Evolutionary conservation across 1,284 basidiomycete species (phyloP).

Genomic region (Salmacisia buchloeana): DNA sequence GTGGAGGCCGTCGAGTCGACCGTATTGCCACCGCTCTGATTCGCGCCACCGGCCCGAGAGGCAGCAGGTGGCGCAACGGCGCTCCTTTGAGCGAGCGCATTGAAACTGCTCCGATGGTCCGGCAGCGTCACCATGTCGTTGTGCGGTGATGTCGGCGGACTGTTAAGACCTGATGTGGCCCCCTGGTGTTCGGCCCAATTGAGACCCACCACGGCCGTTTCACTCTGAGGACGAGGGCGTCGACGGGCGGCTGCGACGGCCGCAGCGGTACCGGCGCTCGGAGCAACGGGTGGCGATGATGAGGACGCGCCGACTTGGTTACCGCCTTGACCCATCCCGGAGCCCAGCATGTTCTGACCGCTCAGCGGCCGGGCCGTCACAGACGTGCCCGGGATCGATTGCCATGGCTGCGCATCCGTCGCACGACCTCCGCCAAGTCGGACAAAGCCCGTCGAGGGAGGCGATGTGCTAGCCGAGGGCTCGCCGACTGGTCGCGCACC

Average conservation of each 20-base stretch:
- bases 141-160: background rate
- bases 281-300: background rate
- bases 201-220: background rate
- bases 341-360: too few species aligned
- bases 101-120: background rate
- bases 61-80: background rate
- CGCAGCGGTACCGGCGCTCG: background rate
- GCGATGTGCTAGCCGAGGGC: constrained; percentile 21
- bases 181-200: background rate
- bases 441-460: constrained; percentile 27
- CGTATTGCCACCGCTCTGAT: too few species aligned
- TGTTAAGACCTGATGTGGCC: background rate
- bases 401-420: constrained; percentile 30
- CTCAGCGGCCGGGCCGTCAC: background rate
- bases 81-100: background rate
- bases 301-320: too few species aligned
- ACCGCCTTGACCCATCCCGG: too few species aligned
- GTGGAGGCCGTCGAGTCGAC: too few species aligned
- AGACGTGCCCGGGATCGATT: background rate
- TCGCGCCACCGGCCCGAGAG: background rate
- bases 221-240: constrained; percentile 2
- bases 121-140: background rate
- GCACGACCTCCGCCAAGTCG: constrained; percentile 35
- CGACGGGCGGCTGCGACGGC: background rate
- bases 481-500: too few species aligned